Percentiles rank a stretch among this genome's conserved stretches.
These are phyloP conservation scores for Sextonia rubra DNA, from an alignment of 164 flowering plant species.

Conservation along the genomic window DNA sequence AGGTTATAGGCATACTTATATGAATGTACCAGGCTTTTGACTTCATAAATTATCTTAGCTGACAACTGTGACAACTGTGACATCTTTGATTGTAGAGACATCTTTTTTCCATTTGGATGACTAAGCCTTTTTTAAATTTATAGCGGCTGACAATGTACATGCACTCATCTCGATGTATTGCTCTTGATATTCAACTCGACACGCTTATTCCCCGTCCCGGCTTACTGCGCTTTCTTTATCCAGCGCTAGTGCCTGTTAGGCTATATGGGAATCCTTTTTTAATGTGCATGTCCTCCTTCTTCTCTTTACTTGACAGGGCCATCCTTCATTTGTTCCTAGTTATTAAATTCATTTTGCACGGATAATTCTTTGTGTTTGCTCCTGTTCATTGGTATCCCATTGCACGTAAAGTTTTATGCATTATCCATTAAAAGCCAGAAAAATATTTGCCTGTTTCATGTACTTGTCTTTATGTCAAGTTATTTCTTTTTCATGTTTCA, in stretches of 20 bases:
- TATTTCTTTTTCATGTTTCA: not conserved
- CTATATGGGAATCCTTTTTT: not conserved
- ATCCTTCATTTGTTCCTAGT: not conserved
- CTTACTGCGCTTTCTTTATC: not conserved
- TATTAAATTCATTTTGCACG: too few relatives aligned
- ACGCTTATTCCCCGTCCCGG: not conserved
- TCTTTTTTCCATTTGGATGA: too few relatives aligned
- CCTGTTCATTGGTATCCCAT: too few relatives aligned
- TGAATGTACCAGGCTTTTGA: not conserved
- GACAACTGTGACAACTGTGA: not conserved
- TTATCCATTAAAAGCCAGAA: too few relatives aligned
- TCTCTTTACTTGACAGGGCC: not conserved
- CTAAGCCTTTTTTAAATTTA: too few relatives aligned
- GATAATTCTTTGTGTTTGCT: too few relatives aligned
- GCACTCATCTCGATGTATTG: too few relatives aligned
- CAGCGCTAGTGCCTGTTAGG: not conserved
- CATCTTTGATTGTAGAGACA: not conserved
- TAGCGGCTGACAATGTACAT: too few relatives aligned
- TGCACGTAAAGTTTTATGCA: too few relatives aligned
- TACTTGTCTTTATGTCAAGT: too few relatives aligned
- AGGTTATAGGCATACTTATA: not conserved
- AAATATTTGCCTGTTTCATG: too few relatives aligned
- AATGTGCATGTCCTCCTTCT: not conserved
- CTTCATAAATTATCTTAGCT: not conserved
- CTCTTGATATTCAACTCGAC: too few relatives aligned